Percentiles rank a stretch among this genome's conserved stretches.
Conservation (phyloP, 202 grass and related monocot genomes). For the Dendrocalamus latiflorus region DNA sequence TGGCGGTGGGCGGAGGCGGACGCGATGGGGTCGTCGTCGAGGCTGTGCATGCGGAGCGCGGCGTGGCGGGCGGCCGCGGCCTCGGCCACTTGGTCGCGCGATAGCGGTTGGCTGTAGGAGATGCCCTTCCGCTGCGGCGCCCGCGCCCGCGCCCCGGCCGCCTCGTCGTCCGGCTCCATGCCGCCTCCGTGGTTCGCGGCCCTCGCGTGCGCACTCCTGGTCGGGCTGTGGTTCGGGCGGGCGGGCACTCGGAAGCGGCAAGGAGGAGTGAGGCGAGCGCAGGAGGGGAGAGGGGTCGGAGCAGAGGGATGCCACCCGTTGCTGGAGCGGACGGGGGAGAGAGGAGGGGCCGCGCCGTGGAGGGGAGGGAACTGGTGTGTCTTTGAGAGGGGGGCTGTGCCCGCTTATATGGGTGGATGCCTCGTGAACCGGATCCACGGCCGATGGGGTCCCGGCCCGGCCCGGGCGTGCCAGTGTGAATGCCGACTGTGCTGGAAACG, state of each 20-base stretch:
- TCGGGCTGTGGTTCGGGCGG: too few relatives aligned
- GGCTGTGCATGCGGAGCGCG: slow-evolving; percentile 33
- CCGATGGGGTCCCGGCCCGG: not conserved
- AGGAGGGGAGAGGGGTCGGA: not conserved
- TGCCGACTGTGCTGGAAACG: too few relatives aligned
- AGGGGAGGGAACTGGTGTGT: slow-evolving; percentile 32
- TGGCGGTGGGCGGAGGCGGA: not conserved
- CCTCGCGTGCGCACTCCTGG: too few relatives aligned
- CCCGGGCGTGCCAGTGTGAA: not conserved
- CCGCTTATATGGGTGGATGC: slow-evolving; percentile 35
- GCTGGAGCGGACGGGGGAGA: not conserved
- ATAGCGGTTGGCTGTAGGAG: slow-evolving; percentile 29
- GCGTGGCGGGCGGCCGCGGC: slow-evolving; percentile 15
- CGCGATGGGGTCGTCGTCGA: slow-evolving; percentile 33
- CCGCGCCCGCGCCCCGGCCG: not conserved
- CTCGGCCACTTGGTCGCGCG: slow-evolving; percentile 2
- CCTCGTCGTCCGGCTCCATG: slow-evolving; percentile 45
- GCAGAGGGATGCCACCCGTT: not conserved
- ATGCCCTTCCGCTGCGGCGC: slow-evolving; percentile 15
- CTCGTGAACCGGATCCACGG: slow-evolving; percentile 41
- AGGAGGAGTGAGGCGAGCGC: too few relatives aligned
- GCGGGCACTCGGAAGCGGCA: too few relatives aligned
- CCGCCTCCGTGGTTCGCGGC: too few relatives aligned
- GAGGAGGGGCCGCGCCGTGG: slow-evolving; percentile 26
- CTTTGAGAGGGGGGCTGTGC: too few relatives aligned